Base-by-base conservation (phyloP, 208 protist genomes). In the Crithidia brevicula region DNA sequence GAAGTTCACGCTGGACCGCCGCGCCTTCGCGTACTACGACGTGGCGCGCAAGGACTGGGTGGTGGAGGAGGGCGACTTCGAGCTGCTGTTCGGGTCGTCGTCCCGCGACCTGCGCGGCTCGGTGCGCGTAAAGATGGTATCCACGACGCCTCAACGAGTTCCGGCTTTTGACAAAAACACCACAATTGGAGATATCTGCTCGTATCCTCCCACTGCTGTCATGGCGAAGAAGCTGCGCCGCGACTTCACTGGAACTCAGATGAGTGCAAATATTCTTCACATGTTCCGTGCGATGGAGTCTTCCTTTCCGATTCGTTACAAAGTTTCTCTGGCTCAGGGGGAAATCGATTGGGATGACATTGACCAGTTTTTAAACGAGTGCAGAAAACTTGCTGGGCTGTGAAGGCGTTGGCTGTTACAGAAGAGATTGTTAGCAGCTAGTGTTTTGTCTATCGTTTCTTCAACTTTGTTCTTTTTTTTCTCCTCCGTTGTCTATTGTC, bases 21-120 rank as follows among this genome's bases (percentile, higher is more conserved):
- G 59, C 59, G 59, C 59, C 59, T 66, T 66, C 59, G 59, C 59
- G 46, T 66, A 66, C 59, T 66, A 66, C 46, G 59, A 66, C 59
- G 59, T 66, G 59, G 59, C 42, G 59, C 59, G 59, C 59, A 66
- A 66, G 59, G 59, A 54, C 45, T 66, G 59, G 59, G 59, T 66
- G 59, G 59, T 66, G 46, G 59, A 66, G 59, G 59, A 51, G 28
- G 59, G 59, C 22, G 59, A 66, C 31, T 66, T 66, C 59, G 59
- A 66, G 45, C 59, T 66, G 46, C 59, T 66, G 31, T 66, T 66
- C 59, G 59, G 45, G 11, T 66, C 59, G 46, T 66, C 59, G 30
- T 67, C 61, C 31, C 61, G 61, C 50, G 61, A 67, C 61, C 20
- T 67, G 61, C 61, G 61, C 34, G 33, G 45, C 18, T 67, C 31